Conservation (phyloP, 2,329 filamentous ascomycete species). For the Canariomyces notabilis region DNA sequence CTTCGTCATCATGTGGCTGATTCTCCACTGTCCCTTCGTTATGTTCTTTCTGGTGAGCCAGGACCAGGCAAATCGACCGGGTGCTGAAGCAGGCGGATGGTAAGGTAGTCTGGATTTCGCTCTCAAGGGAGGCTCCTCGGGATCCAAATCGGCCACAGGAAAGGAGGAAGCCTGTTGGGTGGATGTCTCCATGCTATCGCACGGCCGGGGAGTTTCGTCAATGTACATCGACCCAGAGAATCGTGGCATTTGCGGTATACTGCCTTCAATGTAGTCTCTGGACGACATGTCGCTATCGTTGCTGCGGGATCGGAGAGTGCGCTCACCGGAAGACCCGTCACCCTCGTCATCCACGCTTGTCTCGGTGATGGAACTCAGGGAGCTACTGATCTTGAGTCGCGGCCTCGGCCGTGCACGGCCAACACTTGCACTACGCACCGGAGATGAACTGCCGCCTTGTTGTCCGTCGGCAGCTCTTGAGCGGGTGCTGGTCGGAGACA, state of each 20-base stretch:
- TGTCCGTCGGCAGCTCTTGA: neutral
- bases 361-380: constrained; percentile 24
- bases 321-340: constrained; percentile 12
- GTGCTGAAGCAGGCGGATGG: constrained; percentile 8
- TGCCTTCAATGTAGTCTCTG: constrained; percentile 28
- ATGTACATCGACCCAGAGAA: constrained; percentile 24
- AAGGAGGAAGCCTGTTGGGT: constrained; percentile 2
- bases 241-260: constrained; percentile 28
- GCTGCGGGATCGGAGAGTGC: constrained; percentile 17
- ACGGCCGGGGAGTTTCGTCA: neutral
- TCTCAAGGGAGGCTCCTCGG: constrained; percentile 4
- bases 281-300: constrained; percentile 25
- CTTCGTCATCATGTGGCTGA: constrained; percentile 5
- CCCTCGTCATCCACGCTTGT: constrained; percentile 25
- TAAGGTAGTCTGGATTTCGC: constrained; percentile 11
- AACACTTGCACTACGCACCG: neutral
- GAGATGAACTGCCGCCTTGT: neutral
- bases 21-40: constrained; percentile 1
- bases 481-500: constrained; percentile 2
- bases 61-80: constrained; percentile 19
- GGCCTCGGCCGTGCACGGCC: constrained; percentile 3
- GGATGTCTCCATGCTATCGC: neutral
- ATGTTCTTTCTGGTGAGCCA: constrained; percentile 14
- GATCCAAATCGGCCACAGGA: neutral
- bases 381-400: constrained; percentile 11